Evolutionary conservation across 768 basidiomycete species (phyloP), one percentile per base, ranked within the genome.

Genomic region (Trichaptum fuscoviolaceum): DNA sequence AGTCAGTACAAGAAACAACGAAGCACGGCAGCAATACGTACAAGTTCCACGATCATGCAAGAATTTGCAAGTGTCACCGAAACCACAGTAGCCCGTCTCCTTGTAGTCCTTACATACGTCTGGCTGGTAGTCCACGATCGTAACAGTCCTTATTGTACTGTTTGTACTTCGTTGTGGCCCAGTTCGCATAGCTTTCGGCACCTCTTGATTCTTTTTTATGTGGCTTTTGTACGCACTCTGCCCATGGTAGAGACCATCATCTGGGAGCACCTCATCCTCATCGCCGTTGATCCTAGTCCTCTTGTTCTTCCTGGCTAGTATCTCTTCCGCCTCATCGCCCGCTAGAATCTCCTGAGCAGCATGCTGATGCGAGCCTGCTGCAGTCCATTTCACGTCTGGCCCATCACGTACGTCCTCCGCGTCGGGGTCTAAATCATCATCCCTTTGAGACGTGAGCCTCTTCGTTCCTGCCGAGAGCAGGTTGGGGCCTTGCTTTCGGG

Each of bases 21-120:
- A 60, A 58, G n/a, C n/a, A 52, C 42, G 59, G 62, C 61, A 66
- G 60, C 52, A 25, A 27, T 27, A 87, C 91, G 75, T 72, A 93
- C 92, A 95, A 36, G 93, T 95, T 66, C 96, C 96, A 73, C 96
- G 89, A 77, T 99, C 97, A 78, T 99, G 97, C 75, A 99, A 83
- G 82, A 98, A 98, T 83, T 98, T 99, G 79, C 97, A 99, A 3
- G 95, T 95, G 78, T 99, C 97, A 34, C 97, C 97, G 76, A 96
- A 99, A 24, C 97, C 97, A 77, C 97, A 99, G 75, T 93, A 99
- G 0, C 97, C 97, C 63, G 97, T 99, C 81, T 99, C 96, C 87
- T 97, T 98, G 78, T 99, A 99, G 77, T 99, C 96, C 77, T 99
- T 99, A 79, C 96, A 99, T 20, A 99, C 96, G 73, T 99, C 96